Evolutionary conservation across 768 basidiomycete species (phyloP).

Genomic region (Chalciporus chontae): DNA sequence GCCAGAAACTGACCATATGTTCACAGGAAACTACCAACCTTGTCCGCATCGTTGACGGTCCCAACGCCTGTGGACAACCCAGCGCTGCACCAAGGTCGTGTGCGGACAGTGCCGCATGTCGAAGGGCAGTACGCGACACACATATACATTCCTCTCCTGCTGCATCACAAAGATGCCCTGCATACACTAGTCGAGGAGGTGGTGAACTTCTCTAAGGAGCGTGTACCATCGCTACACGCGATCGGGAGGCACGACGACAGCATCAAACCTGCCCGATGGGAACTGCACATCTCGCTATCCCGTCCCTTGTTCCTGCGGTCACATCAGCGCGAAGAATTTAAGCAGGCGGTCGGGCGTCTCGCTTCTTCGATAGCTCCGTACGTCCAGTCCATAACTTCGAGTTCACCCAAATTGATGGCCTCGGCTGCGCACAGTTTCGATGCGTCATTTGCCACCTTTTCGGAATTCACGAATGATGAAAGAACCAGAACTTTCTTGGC

Average conservation of each 20-base stretch:
- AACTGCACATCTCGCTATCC: conserved; percentile 84
- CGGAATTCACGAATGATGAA: conserved; percentile 76
- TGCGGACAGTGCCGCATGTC: conserved; percentile 70
- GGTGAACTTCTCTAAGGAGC: conserved; percentile 39
- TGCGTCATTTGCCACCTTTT: conserved; percentile 69
- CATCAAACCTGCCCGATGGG: conserved; percentile 19
- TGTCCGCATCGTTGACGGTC: conserved; percentile 47
- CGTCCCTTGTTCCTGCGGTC: conserved; percentile 76
- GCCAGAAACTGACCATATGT: not conserved
- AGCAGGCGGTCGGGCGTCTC: conserved; percentile 51
- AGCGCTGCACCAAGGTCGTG: conserved; percentile 78
- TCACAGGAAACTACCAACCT: conserved; percentile 58
- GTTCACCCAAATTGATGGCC: conserved; percentile 2
- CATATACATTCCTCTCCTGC: conserved; percentile 64
- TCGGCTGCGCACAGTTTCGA: conserved; percentile 49
- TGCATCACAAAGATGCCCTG: conserved; percentile 43
- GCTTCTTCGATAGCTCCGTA: conserved; percentile 48
- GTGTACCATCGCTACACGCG: conserved; percentile 46
- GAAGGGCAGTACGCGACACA: conserved; percentile 85
- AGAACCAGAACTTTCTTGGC: conserved; percentile 76
- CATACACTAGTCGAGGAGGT: conserved; percentile 45
- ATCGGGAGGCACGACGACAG: conserved; percentile 29
- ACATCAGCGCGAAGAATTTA: conserved; percentile 76
- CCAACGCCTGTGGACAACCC: conserved; percentile 67
- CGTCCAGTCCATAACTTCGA: conserved; percentile 16